Percentiles rank a stretch among this genome's conserved stretches.
Conservation (phyloP, 257 asterid species). For the Solanum ossicruentum region DNA sequence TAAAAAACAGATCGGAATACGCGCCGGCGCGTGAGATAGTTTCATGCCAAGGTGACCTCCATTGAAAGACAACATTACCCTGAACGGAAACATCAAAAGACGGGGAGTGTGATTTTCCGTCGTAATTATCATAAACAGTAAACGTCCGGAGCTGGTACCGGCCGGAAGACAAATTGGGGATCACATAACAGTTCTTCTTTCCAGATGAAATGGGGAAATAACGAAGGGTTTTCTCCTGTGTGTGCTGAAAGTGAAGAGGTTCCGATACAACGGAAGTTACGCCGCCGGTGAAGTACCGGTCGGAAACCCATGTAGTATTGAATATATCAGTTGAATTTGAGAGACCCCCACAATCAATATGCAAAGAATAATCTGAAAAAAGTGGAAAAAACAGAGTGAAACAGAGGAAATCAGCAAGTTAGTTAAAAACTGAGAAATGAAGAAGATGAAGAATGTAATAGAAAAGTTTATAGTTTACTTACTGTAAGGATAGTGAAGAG, state of each 20-base stretch:
- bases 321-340: slow-evolving; percentile 60
- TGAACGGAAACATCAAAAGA: slow-evolving; percentile 87
- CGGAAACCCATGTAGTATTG: slow-evolving; percentile 71
- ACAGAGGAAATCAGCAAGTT: neutral
- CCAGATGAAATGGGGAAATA: slow-evolving; percentile 74
- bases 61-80: slow-evolving; percentile 78
- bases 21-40: slow-evolving; percentile 58
- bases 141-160: slow-evolving; percentile 56
- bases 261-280: slow-evolving; percentile 65
- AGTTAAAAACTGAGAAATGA: neutral
- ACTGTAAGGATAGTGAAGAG: slow-evolving; percentile 28
- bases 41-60: slow-evolving; percentile 87
- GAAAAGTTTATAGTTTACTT: neutral
- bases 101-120: slow-evolving; percentile 71
- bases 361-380: slow-evolving; percentile 44
- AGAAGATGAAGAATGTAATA: neutral
- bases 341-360: slow-evolving; percentile 74
- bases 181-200: slow-evolving; percentile 74
- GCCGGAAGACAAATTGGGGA: slow-evolving; percentile 23
- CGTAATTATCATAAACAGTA: slow-evolving; percentile 80
- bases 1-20: slow-evolving; percentile 74
- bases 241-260: slow-evolving; percentile 66
- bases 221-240: slow-evolving; percentile 82
- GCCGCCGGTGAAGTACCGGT: slow-evolving; percentile 74
- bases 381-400: neutral